Evolutionary conservation across 208 protist genomes (phyloP), one percentile per base, ranked within the genome.

Genomic region (Angomonas ambiguus): DNA sequence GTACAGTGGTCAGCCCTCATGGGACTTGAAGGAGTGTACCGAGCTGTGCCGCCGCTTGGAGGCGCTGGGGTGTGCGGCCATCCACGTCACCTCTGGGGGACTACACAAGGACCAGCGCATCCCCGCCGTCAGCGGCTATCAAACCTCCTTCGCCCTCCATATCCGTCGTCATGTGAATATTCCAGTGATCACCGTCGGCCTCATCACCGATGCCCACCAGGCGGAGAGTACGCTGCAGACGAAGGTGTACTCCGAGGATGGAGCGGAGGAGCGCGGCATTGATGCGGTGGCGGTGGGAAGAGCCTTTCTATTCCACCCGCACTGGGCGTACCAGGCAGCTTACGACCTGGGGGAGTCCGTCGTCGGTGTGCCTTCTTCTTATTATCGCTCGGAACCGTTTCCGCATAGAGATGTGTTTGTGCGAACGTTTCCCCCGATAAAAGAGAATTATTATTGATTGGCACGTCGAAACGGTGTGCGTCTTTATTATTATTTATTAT

Each of bases 51-150:
- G 72, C 18, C 18, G 18, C 53, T 68, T 93, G 22, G 81, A 81
- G 42, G 69, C 85, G 71, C 66, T 80, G 20, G 68, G 58, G n/a
- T 83, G 81, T 24, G 83, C 74, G 13, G 80, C 72, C 24, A 73
- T 78, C 32, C 79, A 89, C 71, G 80, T 93, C 51, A 86, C 85
- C 73, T 80, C 79, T 32, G 88, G 84, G 42, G 85, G 88, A 53
- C 74, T 77, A 28, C 82, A 72, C 62, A 65, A 72, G 65, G 85
- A 85, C 51, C 80, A 88, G 65, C 68, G 83, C 58, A 69, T 92
- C 20, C 30, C 35, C 31, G 28, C 62, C 8, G 2, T 38, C 30
- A 30, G 68, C 5, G 70, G 74, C 27, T 80, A 74, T 35, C 74
- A 76, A 27, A 72, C 85, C 20, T 85, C 80, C 27, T 83, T 89